Evolutionary conservation across 805 yeast species (phyloP), one percentile per base, ranked within the genome.

Genomic region (Starmerella apis): DNA sequence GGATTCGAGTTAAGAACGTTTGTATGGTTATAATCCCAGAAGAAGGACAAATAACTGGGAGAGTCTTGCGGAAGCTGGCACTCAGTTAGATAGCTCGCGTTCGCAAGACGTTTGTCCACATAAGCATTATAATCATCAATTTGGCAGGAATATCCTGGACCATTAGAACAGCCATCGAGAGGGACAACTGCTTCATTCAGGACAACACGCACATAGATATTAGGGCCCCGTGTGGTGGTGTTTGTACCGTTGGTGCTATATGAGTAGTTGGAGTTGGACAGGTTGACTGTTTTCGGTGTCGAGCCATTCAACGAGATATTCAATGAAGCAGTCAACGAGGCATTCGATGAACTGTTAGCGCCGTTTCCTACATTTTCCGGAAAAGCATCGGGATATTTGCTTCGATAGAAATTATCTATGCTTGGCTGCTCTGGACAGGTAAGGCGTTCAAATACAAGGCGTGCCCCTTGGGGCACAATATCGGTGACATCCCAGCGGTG

Each of bases 101-200:
- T 47, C 44, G 28, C 33, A 9, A 56, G 46, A 14, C 28, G 36
- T 20, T 24, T 38, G 44, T 51, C 51, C 7, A 57, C 56, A 16
- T 54, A 52, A 31, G 51, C 20, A 51, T 46, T 43, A 48, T 47
- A 60, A 28, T 46, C 55, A 33, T 58, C 62, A 43, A 65, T 59
- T 54, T 63, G 63, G 63, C 78, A 69, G 30, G 72, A 65, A 57
- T 69, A 72, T 0, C 77, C 78, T 7, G 80, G 80, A 9, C 80
- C 80, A 41, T 61, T 56, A 43, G 68, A 63, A 59, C 80, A 76
- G 14, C 62, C 62, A 14, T 72, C 70, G 20, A 77, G 59, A 16
- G 79, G 77, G 28, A 70, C 65, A n/a, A 75, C 78, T 5, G 75
- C 77, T 59, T 76, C 80, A 57, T 77, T 76, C 14, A 75, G 57